Evolutionary conservation across 2,329 filamentous ascomycete species (phyloP), one percentile per base, ranked within the genome.

Genomic region (Neofusicoccum ribis): DNA sequence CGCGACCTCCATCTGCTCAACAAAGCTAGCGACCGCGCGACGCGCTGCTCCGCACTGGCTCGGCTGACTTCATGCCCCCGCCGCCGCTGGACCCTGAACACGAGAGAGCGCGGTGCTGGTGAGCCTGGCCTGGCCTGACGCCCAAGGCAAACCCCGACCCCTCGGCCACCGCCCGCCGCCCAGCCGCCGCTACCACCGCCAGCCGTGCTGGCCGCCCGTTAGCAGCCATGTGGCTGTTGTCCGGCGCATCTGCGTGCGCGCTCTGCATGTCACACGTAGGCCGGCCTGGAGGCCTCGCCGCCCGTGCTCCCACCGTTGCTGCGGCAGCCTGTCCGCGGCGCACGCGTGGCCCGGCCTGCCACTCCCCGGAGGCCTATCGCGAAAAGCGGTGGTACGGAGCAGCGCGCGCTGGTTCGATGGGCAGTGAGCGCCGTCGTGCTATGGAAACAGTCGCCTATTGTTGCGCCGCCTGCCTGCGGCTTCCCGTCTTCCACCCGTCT

Each of bases 401-500:
- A 27, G 12, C 9, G 12, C 3, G 20, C 39, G 11, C 23, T 46
- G 54, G 54, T 59, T 31, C 41, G 54, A 27, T 17, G 36, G 27
- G 14, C 5, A 5, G 43, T 20, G 27, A 14, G 4, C 15, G 20
- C 54, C 23, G 23, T 27, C 36, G 54, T 59, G 54, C 39, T 20
- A 34, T 39, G 23, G 23, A 59, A 15, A 59, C 17, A 46, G 54
- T 59, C 54, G 54, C 54, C 54, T 44, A 15, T 5, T 47, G 54
- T 31, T 46, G 54, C 54, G 31, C 56, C n/a, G 41, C 41, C 9
- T 12, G 23, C 43, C 54, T 43, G 23, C 52, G 14, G 11, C 56
- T 46, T 60, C 56, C 56, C 56, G 56, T 34, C 56, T 60, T 47
- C 43, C 56, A 47, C 56, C 41, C 56, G 56, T 43, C 46, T 31